Base-by-base conservation (phyloP, 148 eudicot species). In the Rheum nobile region DNA sequence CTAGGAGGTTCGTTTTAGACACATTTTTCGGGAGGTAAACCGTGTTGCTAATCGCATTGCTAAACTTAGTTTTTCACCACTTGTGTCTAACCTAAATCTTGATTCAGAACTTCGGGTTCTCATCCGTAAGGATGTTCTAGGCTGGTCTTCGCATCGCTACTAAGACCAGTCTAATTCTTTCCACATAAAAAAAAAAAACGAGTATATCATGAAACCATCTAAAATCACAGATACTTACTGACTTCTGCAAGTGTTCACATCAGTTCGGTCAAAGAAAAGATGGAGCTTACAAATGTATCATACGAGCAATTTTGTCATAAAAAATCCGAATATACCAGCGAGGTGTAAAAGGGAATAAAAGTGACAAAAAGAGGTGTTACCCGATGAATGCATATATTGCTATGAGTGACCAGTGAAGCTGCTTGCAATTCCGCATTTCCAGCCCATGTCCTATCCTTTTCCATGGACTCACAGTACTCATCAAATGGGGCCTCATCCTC, bases 341-440 rank as follows among this genome's bases (percentile, higher is more conserved):
- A 78, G 97, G 97, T 74, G 39, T 32, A 31, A 32, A 65, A 29
- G 41, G 39, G 4, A 65, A 32, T 32, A 5, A 34, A 76, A 46
- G 10, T 54, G 0, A n/a, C 12, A 67, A 55, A 31, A 34, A 50
- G 46, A 79, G 70, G 70, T 72, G 81, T 71, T 86, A 94, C 98
- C 72, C 75, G 87, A 79, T 94, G 98, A 81, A 94, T 94, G 81
- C 97, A 94, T 72, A 94, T 94, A 80, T 91, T 94, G 76, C 77
- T 77, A 54, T 34, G 90, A 75, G 91, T 91, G 70, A 88, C 93
- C 72, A 94, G 88, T 71, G 98, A 91, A 79, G 97, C 96, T 75
- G 98, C 98, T 84, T 91, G 98, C 86, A 94, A 74, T 81, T 94
- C 98, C 97, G 91, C 88, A 84, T 94, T 71, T 74, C 98, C 98